These are phyloP conservation scores for Allium cepa DNA, from an alignment of 106 monocot species.

Conservation along the genomic window DNA sequence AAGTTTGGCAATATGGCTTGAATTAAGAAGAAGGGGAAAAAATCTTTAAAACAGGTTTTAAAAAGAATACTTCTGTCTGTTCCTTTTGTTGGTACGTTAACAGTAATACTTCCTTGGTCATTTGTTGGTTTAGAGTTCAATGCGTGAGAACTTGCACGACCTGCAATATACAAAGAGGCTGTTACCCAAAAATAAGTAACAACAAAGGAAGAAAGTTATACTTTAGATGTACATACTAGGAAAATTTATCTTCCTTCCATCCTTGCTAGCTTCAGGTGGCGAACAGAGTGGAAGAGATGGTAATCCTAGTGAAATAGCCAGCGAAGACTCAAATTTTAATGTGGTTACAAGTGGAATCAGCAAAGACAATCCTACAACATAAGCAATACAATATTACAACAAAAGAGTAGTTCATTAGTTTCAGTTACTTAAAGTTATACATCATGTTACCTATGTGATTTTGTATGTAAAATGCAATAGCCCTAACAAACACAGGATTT, in stretches of 20 bases:
- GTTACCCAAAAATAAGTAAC: not conserved
- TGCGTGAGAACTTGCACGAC: not conserved
- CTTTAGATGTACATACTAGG: not conserved
- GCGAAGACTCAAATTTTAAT: not conserved
- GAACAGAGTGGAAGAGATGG: not conserved
- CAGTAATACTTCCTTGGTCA: not conserved
- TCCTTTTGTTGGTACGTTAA: slow-evolving; percentile 10
- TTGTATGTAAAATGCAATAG: too few species aligned
- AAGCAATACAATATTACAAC: not conserved
- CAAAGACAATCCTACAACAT: not conserved
- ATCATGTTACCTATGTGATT: too few species aligned
- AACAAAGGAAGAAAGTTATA: not conserved
- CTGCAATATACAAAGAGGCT: not conserved
- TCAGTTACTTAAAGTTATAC: too few species aligned
- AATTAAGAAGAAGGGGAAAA: too few species aligned
- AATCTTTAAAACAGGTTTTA: not conserved
- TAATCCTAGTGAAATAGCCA: not conserved
- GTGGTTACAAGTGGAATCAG: not conserved
- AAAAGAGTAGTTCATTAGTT: too few species aligned
- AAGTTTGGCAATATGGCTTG: too few species aligned
- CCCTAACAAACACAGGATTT: too few species aligned
- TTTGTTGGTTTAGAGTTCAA: not conserved
- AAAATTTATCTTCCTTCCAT: not conserved
- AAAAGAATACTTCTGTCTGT: not conserved
- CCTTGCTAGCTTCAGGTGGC: not conserved